A percentile compares a stretch with the other conserved stretches of the same genome.
These are phyloP conservation scores for Ceratocystiopsis minuta DNA, from an alignment of 2,329 filamentous ascomycete genomes.

Conservation along the genomic window DNA sequence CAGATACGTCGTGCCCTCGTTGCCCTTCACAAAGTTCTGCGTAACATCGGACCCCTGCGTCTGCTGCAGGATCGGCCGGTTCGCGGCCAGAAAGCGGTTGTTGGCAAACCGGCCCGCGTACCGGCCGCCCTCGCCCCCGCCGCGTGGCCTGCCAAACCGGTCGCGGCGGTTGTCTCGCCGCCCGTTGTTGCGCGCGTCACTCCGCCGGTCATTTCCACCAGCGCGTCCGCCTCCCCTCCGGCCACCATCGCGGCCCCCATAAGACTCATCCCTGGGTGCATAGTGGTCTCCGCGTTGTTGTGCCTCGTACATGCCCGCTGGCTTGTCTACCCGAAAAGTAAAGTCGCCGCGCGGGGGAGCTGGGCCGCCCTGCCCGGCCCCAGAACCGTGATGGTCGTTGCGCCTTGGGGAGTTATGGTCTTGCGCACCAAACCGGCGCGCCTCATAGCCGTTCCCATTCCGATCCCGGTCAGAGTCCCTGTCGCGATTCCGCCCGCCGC, in stretches of 20 bases:
- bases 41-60: conserved; percentile 19
- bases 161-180: neutral
- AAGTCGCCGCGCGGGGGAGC: conserved; percentile 30
- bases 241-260: conserved; percentile 1
- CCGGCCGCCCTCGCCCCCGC: neutral
- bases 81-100: conserved; percentile 24
- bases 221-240: neutral
- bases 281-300: conserved; percentile 32
- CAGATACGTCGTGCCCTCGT: conserved; percentile 32
- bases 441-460: no score
- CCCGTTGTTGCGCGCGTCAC: conserved; percentile 1
- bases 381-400: no score
- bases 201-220: neutral
- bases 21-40: conserved; percentile 27
- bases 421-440: no score
- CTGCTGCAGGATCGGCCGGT: conserved; percentile 31
- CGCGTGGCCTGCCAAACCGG: conserved; percentile 1
- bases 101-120: conserved; percentile 1
- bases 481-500: neutral
- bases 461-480: neutral
- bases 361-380: neutral
- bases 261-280: conserved; percentile 14
- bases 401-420: no score
- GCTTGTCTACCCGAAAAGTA: conserved; percentile 35
- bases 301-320: conserved; percentile 28